Conservation (phyloP, 2,329 filamentous ascomycete species). For the Chrysosporium queenslandicum region DNA sequence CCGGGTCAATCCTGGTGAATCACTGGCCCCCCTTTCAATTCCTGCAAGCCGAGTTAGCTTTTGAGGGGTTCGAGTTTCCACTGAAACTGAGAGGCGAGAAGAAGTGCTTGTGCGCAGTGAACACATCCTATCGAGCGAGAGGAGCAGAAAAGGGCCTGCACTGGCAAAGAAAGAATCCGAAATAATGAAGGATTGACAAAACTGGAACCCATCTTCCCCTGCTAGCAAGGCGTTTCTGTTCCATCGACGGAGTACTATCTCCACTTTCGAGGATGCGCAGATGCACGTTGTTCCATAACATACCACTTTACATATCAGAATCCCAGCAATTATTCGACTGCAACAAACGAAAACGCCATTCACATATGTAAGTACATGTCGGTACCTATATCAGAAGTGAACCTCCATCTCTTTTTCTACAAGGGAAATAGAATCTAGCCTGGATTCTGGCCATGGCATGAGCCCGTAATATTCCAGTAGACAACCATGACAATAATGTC, state of each 20-base stretch:
- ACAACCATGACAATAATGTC: no score
- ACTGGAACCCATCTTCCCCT: not conserved
- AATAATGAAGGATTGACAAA: not conserved
- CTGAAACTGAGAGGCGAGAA: no score
- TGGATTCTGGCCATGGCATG: no score
- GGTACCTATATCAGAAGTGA: not conserved
- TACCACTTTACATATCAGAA: not conserved
- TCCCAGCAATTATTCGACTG: not conserved
- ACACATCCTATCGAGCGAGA: no score
- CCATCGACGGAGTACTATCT: not conserved
- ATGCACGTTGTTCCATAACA: not conserved
- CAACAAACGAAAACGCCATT: not conserved
- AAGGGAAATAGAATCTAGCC: no score
- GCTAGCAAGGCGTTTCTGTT: not conserved
- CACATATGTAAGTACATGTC: no score
- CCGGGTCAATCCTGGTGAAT: constrained; percentile 13
- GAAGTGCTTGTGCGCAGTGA: not conserved
- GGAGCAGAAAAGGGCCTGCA: not conserved
- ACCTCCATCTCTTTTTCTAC: not conserved
- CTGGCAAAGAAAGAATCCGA: not conserved
- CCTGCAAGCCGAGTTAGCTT: constrained; percentile 3
- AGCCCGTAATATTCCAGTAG: no score
- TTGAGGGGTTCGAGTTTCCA: not conserved
- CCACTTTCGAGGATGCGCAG: constrained; percentile 1
- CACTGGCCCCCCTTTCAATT: constrained; percentile 2